Conservation (phyloP, 306 rosid species). For the Carpinus viminea region DNA sequence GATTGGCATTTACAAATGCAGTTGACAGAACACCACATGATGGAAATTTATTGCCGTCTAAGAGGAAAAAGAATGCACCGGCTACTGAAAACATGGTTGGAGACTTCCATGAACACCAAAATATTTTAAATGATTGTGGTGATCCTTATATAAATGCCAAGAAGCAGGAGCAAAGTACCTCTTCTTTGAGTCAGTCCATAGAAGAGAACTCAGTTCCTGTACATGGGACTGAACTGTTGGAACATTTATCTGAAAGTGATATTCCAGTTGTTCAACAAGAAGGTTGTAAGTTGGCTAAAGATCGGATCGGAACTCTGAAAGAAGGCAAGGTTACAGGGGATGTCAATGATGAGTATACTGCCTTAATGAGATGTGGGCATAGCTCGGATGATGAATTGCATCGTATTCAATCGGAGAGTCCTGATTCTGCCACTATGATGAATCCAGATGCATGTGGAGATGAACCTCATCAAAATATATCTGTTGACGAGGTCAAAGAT, state of each 20-base stretch:
- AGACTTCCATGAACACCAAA: conserved; percentile 21
- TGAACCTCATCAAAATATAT: conserved; percentile 21
- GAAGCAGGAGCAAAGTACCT: conserved; percentile 39
- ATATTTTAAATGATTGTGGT: conserved; percentile 26
- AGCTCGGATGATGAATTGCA: conserved; percentile 23
- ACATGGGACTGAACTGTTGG: conserved; percentile 26
- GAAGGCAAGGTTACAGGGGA: conserved; percentile 34
- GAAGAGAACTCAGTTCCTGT: conserved; percentile 34
- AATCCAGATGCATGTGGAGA: conserved; percentile 17
- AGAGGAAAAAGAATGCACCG: conserved; percentile 38
- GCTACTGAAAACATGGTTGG: conserved; percentile 27
- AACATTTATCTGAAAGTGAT: conserved; percentile 34
- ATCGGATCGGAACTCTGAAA: conserved; percentile 21
- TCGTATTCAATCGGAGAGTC: conserved; percentile 29
- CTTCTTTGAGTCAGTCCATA: conserved; percentile 23
- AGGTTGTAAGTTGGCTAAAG: conserved; percentile 25
- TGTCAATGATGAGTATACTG: conserved; percentile 17
- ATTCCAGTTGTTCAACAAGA: conserved; percentile 21
- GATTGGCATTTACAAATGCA: conserved; percentile 35
- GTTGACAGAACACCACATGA: not conserved
- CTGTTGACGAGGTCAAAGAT: conserved; percentile 16
- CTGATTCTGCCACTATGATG: conserved; percentile 17
- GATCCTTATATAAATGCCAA: conserved; percentile 37
- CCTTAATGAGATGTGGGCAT: conserved; percentile 29
- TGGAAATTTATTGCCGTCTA: conserved; percentile 34